phyloP scores from a whole-genome alignment of 345 rosid species.

The Triadica sebifera region DNA sequence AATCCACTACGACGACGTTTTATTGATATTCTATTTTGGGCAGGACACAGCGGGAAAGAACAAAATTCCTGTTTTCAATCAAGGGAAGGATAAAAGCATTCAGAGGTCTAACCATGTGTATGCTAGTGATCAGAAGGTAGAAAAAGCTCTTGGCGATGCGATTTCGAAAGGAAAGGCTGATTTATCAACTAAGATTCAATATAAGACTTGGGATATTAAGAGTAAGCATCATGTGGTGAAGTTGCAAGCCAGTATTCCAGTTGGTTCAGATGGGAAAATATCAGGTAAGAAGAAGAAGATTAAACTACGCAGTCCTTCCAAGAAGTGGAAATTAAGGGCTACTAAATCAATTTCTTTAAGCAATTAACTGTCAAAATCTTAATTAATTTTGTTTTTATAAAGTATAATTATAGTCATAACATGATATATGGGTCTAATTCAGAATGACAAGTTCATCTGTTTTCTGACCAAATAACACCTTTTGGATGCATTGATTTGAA shows the following conservation, averaged over 20 bases:
- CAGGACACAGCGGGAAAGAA: conserved; percentile 29
- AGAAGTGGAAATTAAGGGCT: conserved; percentile 26
- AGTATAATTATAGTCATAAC: too few species aligned
- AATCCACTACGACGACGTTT: conserved; percentile 38
- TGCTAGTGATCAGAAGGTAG: background rate
- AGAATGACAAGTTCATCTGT: too few species aligned
- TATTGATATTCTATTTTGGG: conserved; percentile 26
- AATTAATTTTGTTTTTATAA: too few species aligned
- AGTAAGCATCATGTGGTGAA: conserved; percentile 36
- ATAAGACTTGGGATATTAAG: conserved; percentile 38
- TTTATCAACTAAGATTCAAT: conserved; percentile 29
- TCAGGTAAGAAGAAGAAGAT: conserved; percentile 44
- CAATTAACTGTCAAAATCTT: too few species aligned
- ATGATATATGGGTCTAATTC: too few species aligned
- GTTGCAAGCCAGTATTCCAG: conserved; percentile 24
- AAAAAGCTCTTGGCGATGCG: conserved; percentile 25
- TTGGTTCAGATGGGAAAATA: conserved; percentile 47
- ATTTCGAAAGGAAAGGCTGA: conserved; percentile 28
- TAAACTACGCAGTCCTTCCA: conserved; percentile 30
- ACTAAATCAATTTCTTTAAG: conserved; percentile 4
- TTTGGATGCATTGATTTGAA: too few species aligned
- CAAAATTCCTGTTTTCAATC: conserved; percentile 26
- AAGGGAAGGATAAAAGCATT: conserved; percentile 21
- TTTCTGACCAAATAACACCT: too few species aligned
- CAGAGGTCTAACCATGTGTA: background rate